Percentiles rank a stretch among this genome's conserved stretches.
Evolutionary conservation across 1,284 basidiomycete genomes (phyloP).

Genomic region (Microbotryum scabiosae): DNA sequence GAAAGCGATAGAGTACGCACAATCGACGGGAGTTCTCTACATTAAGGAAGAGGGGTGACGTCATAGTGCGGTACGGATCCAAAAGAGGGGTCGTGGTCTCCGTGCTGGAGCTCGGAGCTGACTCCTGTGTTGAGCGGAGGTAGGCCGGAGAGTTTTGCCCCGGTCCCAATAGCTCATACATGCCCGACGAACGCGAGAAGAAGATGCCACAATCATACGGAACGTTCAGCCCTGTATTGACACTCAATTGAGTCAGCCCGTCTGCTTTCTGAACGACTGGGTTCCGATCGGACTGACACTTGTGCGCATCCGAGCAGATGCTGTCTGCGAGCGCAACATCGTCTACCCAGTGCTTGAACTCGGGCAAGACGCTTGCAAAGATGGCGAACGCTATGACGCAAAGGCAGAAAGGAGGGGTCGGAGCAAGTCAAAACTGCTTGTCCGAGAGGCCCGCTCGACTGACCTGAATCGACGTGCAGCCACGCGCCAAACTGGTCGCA

Average conservation of each 20-base stretch:
- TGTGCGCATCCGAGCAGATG: conserved; percentile 44
- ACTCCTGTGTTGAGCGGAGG: conserved; percentile 25
- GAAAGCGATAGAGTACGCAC: not conserved
- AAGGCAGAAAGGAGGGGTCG: not conserved
- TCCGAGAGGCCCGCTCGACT: conserved; percentile 7
- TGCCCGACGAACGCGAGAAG: conserved; percentile 40
- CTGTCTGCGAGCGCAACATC: conserved; percentile 45
- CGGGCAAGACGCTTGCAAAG: conserved; percentile 44
- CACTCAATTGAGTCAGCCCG: not conserved
- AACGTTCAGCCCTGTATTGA: conserved; percentile 35
- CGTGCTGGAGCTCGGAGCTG: not conserved
- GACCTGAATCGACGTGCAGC: conserved; percentile 49
- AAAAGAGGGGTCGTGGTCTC: conserved; percentile 7
- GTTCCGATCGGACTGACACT: conserved; percentile 35
- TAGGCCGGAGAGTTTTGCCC: conserved; percentile 42
- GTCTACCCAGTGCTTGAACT: conserved; percentile 37
- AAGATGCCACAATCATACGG: conserved; percentile 50
- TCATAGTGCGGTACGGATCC: conserved; percentile 27
- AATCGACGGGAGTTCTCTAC: conserved; percentile 49
- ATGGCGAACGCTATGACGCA: conserved; percentile 44
- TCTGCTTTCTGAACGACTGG: not conserved
- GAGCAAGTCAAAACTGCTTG: not conserved
- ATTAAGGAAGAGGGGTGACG: conserved; percentile 42
- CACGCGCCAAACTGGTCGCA: conserved; percentile 44
- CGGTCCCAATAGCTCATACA: conserved; percentile 42